Evolutionary conservation across 2,329 filamentous ascomycete species (phyloP).

Genomic region (Tolypocladium guangdongense): DNA sequence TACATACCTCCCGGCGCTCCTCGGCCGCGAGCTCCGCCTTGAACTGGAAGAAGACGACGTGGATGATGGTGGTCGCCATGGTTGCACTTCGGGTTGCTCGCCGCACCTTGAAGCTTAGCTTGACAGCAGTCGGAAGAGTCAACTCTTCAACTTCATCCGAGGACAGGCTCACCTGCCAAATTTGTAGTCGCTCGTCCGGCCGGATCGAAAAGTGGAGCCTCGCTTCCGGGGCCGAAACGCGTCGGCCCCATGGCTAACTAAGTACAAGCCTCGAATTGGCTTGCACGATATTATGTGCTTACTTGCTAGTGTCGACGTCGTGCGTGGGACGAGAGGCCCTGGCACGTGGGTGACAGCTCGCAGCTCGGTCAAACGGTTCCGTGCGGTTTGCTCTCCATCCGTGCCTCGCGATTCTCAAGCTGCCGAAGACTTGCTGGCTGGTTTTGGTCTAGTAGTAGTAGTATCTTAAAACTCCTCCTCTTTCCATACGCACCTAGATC

Average conservation of each 20-base stretch:
- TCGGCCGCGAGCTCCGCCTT: constrained; percentile 5
- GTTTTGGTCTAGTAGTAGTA: background rate
- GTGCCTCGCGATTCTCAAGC: background rate
- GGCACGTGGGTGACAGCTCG: background rate
- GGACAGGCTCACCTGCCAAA: background rate
- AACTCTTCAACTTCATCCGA: background rate
- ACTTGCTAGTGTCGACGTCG: background rate
- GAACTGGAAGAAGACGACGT: constrained; percentile 12
- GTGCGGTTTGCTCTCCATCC: background rate
- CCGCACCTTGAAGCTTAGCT: background rate
- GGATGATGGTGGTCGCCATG: constrained; percentile 6
- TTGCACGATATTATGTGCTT: background rate
- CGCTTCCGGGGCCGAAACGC: background rate
- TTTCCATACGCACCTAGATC: background rate
- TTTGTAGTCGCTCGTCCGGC: background rate
- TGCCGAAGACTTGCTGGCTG: background rate
- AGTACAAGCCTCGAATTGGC: background rate
- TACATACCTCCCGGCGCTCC: constrained; percentile 5
- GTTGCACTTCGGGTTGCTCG: background rate
- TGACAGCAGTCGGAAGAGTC: background rate
- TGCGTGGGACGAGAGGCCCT: background rate
- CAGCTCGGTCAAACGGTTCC: background rate
- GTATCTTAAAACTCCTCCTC: background rate
- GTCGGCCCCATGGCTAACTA: background rate
- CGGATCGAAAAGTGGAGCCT: background rate